Evolutionary conservation across 169 alveolate genomes (phyloP).

Genomic region (Pseudocohnilembus persalinus): DNA sequence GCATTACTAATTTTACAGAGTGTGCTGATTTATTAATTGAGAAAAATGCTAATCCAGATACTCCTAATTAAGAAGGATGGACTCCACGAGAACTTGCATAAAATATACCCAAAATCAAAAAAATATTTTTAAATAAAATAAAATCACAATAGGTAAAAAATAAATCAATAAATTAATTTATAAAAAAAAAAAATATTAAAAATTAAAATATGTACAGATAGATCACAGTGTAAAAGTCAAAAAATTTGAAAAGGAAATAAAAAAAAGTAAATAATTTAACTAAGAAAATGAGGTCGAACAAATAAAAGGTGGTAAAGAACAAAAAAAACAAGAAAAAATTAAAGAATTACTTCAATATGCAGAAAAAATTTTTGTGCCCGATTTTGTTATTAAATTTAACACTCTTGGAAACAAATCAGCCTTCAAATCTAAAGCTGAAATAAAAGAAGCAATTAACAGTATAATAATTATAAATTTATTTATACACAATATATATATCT

Average conservation of each 20-base stretch:
- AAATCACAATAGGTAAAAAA: not conserved
- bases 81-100: constrained; percentile 47
- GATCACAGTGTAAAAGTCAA: not conserved
- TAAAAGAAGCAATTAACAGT: not conserved
- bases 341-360: not conserved
- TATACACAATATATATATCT: not conserved
- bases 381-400: not conserved
- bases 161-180: not conserved
- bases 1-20: constrained; percentile 39
- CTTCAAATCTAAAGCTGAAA: too few relatives aligned
- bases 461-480: too few relatives aligned
- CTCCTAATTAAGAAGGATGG: constrained; percentile 51
- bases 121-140: not conserved
- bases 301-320: constrained; percentile 40
- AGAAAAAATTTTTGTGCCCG: not conserved
- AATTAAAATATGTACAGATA: constrained; percentile 11
- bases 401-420: too few relatives aligned
- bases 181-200: constrained; percentile 17
- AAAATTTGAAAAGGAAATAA: constrained; percentile 18
- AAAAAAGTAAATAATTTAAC: too few relatives aligned
- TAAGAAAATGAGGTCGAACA: too few relatives aligned
- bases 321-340: not conserved
- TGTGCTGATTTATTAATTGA: constrained; percentile 40
- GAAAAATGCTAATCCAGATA: constrained; percentile 31
- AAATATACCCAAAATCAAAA: constrained; percentile 25